Conservation (phyloP, 139 green algal genomes). For the Tetraselmis chui region DNA sequence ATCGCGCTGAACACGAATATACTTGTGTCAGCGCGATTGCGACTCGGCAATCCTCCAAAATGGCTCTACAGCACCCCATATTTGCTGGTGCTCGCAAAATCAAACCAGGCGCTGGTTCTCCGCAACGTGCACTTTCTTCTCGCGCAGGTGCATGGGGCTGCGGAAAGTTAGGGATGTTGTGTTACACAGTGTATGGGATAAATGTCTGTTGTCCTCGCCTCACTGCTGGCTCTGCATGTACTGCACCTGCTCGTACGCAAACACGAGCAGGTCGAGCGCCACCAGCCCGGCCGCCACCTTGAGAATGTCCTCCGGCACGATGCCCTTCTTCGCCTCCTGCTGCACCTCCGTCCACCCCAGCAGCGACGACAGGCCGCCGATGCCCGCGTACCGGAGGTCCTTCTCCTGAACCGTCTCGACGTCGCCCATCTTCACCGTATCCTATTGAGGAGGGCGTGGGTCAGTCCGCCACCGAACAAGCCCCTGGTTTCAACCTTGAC, state of each 20-base stretch:
- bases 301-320: constrained; percentile 38
- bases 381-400: constrained; percentile 64
- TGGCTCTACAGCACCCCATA: too few relatives aligned
- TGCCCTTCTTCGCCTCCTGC: constrained; percentile 40
- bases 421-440: constrained; percentile 65
- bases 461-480: neutral
- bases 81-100: too few relatives aligned
- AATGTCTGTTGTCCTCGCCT: too few relatives aligned
- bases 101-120: too few relatives aligned
- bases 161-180: too few relatives aligned
- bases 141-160: too few relatives aligned
- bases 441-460: too few relatives aligned
- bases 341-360: constrained; percentile 88
- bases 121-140: too few relatives aligned
- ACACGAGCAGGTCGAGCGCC: constrained; percentile 35
- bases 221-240: constrained; percentile 14
- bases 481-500: neutral
- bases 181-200: too few relatives aligned
- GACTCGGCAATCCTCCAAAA: too few relatives aligned
- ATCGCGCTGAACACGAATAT: too few relatives aligned
- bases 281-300: constrained; percentile 35
- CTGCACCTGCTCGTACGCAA: constrained; percentile 32
- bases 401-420: constrained; percentile 42
- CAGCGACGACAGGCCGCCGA: constrained; percentile 73
- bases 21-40: too few relatives aligned